These are phyloP conservation scores for Cercospora janseana DNA, from an alignment of 2,329 filamentous ascomycete genomes.

Conservation along the genomic window DNA sequence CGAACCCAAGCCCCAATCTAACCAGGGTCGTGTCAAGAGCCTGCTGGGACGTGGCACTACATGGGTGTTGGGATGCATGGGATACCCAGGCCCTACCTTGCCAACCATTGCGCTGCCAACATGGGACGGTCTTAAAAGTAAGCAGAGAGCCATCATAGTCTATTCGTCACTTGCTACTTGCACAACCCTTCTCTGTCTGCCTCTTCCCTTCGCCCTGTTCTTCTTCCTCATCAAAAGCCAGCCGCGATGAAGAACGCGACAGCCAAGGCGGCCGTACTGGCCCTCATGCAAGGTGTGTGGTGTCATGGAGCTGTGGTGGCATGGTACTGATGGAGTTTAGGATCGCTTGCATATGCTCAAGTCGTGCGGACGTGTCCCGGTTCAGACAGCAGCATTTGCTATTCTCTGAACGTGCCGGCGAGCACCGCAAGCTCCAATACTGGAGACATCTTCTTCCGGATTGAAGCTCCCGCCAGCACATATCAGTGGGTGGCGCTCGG, in stretches of 20 bases:
- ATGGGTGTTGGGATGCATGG: slow-evolving; percentile 1
- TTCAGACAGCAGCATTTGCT: slow-evolving; percentile 40
- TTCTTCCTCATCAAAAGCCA: not conserved
- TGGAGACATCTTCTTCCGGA: slow-evolving; percentile 59
- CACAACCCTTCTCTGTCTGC: too few relatives aligned
- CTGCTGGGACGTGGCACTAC: slow-evolving; percentile 5
- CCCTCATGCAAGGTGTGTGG: slow-evolving; percentile 7
- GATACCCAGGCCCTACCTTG: not conserved
- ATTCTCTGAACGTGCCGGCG: slow-evolving; percentile 55
- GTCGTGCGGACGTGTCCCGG: slow-evolving; percentile 23
- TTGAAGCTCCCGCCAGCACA: slow-evolving; percentile 50
- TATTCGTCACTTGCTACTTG: not conserved
- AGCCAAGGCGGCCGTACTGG: slow-evolving; percentile 1
- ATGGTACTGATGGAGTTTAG: slow-evolving; percentile 1
- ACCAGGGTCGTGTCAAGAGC: slow-evolving; percentile 4
- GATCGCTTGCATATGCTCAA: slow-evolving; percentile 14
- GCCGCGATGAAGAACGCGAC: slow-evolving; percentile 8
- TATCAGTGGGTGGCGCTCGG: slow-evolving; percentile 57
- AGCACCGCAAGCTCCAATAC: slow-evolving; percentile 50
- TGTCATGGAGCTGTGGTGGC: not conserved
- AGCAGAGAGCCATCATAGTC: not conserved
- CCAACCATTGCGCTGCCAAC: not conserved
- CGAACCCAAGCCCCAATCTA: not conserved
- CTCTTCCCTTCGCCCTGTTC: not conserved
- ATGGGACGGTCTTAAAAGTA: not conserved